Base-by-base conservation (phyloP, 2,329 filamentous ascomycete species). In the Talaromyces amestolkiae region DNA sequence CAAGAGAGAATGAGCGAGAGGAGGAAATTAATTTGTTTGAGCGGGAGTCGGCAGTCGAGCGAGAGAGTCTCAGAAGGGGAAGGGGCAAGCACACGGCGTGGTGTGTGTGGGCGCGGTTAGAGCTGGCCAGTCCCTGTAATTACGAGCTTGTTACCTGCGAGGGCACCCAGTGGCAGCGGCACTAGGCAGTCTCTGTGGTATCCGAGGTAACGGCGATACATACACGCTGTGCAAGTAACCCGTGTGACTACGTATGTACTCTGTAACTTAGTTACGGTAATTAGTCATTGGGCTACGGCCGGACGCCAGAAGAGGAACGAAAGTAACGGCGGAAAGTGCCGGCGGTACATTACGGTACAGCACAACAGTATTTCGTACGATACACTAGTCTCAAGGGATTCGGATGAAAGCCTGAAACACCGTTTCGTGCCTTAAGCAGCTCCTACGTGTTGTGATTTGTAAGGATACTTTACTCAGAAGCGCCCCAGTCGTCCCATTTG, bases 401-500 rank as follows among this genome's bases (percentile, higher is more conserved):
- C 49, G 24, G 24, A 53, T 53, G 5, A 54, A 54, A 54, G 51
- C 51, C 53, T 61, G 58, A 61, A 61, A 61, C 58, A 49, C 58
- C 31, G 58, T 61, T 39, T 51, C n/a, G 24, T 31, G 49, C 39
- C 39, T 45, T 33, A 43, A 43, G 35, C 39, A 33, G 39, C 56
- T 31, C 41, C 58, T 51, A 61, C 58, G 58, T 61, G 58, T 49
- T 37, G 58, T 61, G 59, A 61, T 61, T 61, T 51, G 59, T 61
- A 60, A 60, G 58, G 41, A 45, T 45, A 17, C 39, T 27, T 61
- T 39, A 3, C 6, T 49, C 10, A 39, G 53, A 19, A 37, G 31
- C 19, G 45, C 31, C 59, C 43, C 45, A 61, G 59, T 51, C 45
- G 43, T 53, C 22, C 47, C 22, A 17, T 49, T 33, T 24, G 45